Evolutionary conservation across 768 basidiomycete species (phyloP).

Genomic region (Suillus occidentalis): DNA sequence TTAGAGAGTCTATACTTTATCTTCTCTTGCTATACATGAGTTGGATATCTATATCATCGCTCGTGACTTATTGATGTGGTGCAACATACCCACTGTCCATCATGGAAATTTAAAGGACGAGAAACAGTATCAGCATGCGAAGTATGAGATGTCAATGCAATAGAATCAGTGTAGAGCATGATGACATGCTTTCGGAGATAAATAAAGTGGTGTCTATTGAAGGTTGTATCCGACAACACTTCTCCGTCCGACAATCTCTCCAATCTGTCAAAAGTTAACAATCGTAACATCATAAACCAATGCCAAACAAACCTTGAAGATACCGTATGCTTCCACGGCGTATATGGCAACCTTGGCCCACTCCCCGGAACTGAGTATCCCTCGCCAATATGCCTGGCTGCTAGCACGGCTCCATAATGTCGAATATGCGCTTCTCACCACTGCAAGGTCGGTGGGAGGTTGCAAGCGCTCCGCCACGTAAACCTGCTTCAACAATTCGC

Average conservation of each 20-base stretch:
- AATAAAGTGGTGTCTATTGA: slow-evolving; percentile 37
- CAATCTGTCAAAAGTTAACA: slow-evolving; percentile 51
- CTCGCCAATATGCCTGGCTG: slow-evolving; percentile 60
- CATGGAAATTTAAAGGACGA: neutral
- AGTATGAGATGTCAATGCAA: slow-evolving; percentile 1
- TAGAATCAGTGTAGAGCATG: neutral
- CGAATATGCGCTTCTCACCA: slow-evolving; percentile 59
- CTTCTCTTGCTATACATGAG: neutral
- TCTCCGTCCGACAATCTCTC: slow-evolving; percentile 84
- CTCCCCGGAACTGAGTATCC: slow-evolving; percentile 60
- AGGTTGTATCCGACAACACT: slow-evolving; percentile 78
- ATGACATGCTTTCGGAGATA: neutral
- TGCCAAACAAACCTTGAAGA: slow-evolving; percentile 67
- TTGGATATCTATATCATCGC: slow-evolving; percentile 1
- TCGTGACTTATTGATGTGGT: neutral
- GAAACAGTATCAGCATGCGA: neutral
- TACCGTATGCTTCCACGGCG: slow-evolving; percentile 83
- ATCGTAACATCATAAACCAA: neutral
- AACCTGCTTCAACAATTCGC: slow-evolving; percentile 74
- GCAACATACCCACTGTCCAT: neutral
- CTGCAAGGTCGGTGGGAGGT: slow-evolving; percentile 60
- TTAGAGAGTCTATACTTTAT: slow-evolving; percentile 28
- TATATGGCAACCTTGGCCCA: slow-evolving; percentile 69
- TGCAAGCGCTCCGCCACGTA: slow-evolving; percentile 62
- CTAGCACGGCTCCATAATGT: slow-evolving; percentile 63